phyloP scores from a whole-genome alignment of 352 stramenopile genomes.

The Saprolegnia parasitica region DNA sequence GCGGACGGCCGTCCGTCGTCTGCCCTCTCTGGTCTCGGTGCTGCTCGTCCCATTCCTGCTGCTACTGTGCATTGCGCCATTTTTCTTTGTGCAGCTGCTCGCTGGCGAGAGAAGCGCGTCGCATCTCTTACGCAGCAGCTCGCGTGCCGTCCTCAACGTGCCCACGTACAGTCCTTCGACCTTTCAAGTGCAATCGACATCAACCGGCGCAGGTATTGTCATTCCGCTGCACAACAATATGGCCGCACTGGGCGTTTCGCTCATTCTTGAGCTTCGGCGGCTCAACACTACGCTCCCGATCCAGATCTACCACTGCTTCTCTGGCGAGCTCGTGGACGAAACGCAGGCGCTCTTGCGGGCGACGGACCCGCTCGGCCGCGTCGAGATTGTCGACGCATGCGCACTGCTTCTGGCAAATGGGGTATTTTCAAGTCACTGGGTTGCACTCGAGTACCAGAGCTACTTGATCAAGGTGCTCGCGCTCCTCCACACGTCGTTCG shows the following conservation, averaged over 20 bases:
- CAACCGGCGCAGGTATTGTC: constrained; percentile 34
- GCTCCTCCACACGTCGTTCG: constrained; percentile 42
- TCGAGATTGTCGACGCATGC: constrained; percentile 50
- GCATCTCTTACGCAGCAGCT: too few species aligned
- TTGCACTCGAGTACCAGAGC: constrained; percentile 30
- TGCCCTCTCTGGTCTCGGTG: neutral
- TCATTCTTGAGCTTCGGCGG: constrained; percentile 50
- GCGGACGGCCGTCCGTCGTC: neutral
- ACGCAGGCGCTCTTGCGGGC: constrained; percentile 37
- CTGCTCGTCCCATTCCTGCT: neutral
- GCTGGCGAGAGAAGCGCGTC: too few species aligned
- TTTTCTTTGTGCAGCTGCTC: neutral
- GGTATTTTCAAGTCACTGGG: constrained; percentile 30
- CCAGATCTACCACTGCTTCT: constrained; percentile 53
- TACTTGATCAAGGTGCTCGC: constrained; percentile 35
- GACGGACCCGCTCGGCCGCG: constrained; percentile 33
- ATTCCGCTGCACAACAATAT: constrained; percentile 44
- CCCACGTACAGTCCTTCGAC: neutral
- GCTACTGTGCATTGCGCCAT: neutral
- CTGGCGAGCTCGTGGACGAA: constrained; percentile 37
- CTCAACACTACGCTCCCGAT: constrained; percentile 46
- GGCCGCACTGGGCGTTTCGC: constrained; percentile 40
- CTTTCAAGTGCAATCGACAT: neutral
- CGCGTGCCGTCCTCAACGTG: neutral
- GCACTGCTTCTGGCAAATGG: constrained; percentile 29